Percentiles rank a stretch among this genome's conserved stretches.
phyloP scores from a whole-genome alignment of 2,329 filamentous ascomycete genomes.

The Botrytis galanthina region DNA sequence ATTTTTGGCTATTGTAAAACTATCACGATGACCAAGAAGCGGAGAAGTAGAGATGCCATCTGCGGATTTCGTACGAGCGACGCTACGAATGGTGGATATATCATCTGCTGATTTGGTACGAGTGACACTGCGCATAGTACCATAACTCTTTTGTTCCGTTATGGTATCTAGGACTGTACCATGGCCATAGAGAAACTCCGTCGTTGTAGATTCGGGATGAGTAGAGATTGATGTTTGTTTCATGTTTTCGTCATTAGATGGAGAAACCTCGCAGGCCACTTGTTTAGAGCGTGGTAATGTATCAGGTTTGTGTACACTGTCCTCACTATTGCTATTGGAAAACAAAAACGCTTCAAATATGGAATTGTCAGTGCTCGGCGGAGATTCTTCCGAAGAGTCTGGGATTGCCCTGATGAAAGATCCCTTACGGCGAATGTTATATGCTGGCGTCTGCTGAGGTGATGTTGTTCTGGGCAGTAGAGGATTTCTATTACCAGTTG shows the following conservation, averaged over 20 bases:
- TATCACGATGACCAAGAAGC: conserved; percentile 35
- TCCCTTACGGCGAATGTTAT: conserved; percentile 37
- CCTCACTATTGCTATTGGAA: conserved; percentile 38
- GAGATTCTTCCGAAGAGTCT: conserved; percentile 42
- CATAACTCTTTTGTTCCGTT: conserved; percentile 43
- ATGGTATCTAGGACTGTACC: conserved; percentile 44
- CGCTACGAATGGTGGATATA: conserved; percentile 16
- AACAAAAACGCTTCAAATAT: conserved; percentile 42
- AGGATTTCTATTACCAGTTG: conserved; percentile 23
- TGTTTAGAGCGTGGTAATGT: conserved; percentile 14
- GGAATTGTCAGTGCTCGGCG: conserved; percentile 40
- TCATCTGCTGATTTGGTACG: conserved; percentile 34
- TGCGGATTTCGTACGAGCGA: conserved; percentile 30
- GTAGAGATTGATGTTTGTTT: conserved; percentile 15
- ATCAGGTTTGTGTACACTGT: conserved; percentile 28
- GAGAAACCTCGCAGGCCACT: neutral
- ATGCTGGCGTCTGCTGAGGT: conserved; percentile 24
- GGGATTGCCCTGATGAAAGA: conserved; percentile 31
- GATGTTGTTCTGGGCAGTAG: conserved; percentile 23
- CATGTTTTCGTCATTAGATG: conserved; percentile 15
- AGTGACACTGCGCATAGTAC: conserved; percentile 38
- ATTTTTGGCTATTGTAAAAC: conserved; percentile 31
- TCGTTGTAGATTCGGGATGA: conserved; percentile 1
- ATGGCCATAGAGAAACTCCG: conserved; percentile 42
- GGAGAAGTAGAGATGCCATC: conserved; percentile 32